A percentile compares a stretch with the other conserved stretches of the same genome.
Evolutionary conservation across 805 yeast species (phyloP).

Genomic region (Candida ficus): DNA sequence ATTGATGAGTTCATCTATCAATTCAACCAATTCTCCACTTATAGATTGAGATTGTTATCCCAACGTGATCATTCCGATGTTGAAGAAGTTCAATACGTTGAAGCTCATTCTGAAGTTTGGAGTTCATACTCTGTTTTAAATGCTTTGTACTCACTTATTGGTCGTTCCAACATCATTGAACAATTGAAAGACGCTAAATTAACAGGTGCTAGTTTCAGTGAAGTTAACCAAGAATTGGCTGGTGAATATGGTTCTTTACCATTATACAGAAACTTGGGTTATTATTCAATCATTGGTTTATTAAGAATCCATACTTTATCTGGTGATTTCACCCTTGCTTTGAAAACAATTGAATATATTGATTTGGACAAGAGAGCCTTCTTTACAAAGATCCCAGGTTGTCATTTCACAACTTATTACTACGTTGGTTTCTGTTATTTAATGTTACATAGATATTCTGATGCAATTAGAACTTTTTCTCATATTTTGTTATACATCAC

Average conservation of each 20-base stretch:
- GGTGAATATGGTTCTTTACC: conserved; percentile 40
- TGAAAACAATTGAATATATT: conserved; percentile 42
- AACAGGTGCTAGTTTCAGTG: conserved; percentile 8
- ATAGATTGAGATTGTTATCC: conserved; percentile 33
- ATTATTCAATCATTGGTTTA: conserved; percentile 43
- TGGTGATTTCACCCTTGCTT: conserved; percentile 45
- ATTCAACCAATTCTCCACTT: conserved; percentile 39
- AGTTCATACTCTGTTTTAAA: conserved; percentile 42
- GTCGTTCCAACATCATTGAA: conserved; percentile 35
- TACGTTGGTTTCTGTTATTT: conserved; percentile 47
- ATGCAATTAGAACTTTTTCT: conserved; percentile 43
- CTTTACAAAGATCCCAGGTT: conserved; percentile 42
- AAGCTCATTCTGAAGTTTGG: conserved; percentile 39
- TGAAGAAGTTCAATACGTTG: conserved; percentile 33
- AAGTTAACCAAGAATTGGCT: conserved; percentile 26
- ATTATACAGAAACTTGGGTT: conserved; percentile 41
- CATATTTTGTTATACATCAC: conserved; percentile 42
- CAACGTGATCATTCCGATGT: conserved; percentile 20
- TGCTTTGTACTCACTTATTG: conserved; percentile 42
- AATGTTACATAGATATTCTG: conserved; percentile 45
- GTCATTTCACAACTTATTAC: conserved; percentile 46
- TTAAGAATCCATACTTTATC: conserved; percentile 44
- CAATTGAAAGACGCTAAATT: conserved; percentile 31
- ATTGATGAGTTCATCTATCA: conserved; percentile 49
- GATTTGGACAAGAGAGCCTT: conserved; percentile 43